Base-by-base conservation (phyloP, 139 green algal genomes). In the Tetradesmus obliquus region DNA sequence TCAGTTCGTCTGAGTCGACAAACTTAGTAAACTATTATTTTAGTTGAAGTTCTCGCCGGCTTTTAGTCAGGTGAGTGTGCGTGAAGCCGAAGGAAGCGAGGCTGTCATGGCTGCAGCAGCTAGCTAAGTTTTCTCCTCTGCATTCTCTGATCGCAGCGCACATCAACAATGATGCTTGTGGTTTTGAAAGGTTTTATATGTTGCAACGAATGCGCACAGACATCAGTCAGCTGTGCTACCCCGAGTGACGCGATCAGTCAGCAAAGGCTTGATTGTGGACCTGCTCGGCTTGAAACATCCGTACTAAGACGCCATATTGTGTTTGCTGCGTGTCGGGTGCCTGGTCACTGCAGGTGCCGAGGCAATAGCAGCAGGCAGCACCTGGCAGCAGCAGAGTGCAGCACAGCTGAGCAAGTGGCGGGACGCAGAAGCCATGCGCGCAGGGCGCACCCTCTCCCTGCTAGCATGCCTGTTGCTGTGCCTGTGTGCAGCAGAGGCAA, bases 361-460 rank as follows among this genome's bases (percentile, higher is more conserved):
- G 15, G 2, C 66, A 76, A 76, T 24, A 82, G 76, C 76, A 82
- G 76, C 76, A 82, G 76, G 76, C 76, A 82, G 76, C 76, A 82
- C 7, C 76, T 82, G 72, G 72, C 72, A 32, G 17, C 66, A 76
- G 66, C 66, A 76, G 66, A 82, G 24, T 82, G 76, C 6, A 55
- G n/a, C 20, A 12, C 76, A 82, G 76, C 76, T 54, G 72, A 53
- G 24, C 76, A 24, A 76, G 66, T 76, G n/a, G 66, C 66, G 66
- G 66, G 66, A 76, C n/a, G 15, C 66, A 76, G 19, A 55, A 53
- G 82, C 55, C 82, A 87, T 87, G 82, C 82, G 82, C 54, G 19
- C n/a, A 58, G 55, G 82, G 17, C 62, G 13, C 17, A 13, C 53
- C 13, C 22, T n/a, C 22, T 19, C 55, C 54, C 82, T 74, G 15